phyloP scores from a whole-genome alignment of 1,284 basidiomycete genomes.

The Cryptococcus maquisensis region DNA sequence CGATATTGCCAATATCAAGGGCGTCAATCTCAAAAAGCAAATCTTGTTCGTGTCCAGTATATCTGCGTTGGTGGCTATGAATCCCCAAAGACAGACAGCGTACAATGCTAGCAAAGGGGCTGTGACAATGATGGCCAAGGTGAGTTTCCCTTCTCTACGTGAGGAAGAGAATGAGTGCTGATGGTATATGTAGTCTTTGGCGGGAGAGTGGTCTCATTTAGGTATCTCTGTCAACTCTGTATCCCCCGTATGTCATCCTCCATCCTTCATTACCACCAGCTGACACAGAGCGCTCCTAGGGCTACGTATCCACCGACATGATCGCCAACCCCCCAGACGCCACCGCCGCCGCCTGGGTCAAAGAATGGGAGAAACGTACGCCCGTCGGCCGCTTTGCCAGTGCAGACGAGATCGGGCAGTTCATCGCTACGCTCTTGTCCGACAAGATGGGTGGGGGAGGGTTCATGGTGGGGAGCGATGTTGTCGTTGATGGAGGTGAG shows the following conservation, averaged over 20 bases:
- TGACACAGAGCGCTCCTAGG: conserved; percentile 11
- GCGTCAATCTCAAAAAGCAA: conserved; percentile 36
- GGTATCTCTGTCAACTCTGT: conserved; percentile 46
- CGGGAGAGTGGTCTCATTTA: conserved; percentile 46
- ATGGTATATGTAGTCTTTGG: conserved; percentile 29
- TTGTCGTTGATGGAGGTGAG: conserved; percentile 47
- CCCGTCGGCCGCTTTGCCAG: conserved; percentile 41
- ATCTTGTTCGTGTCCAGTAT: conserved; percentile 48
- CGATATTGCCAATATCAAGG: conserved; percentile 4
- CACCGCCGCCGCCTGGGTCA: conserved; percentile 22
- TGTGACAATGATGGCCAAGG: conserved; percentile 44
- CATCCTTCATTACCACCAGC: not conserved
- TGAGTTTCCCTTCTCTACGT: conserved; percentile 6
- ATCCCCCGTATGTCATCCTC: conserved; percentile 33
- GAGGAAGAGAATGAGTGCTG: not conserved
- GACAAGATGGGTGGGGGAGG: conserved; percentile 26
- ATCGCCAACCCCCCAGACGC: conserved; percentile 34
- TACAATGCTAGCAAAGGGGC: conserved; percentile 48
- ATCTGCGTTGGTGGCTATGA: conserved; percentile 45
- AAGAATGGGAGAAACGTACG: conserved; percentile 38
- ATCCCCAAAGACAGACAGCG: conserved; percentile 43
- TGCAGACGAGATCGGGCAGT: conserved; percentile 40
- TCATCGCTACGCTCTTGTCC: conserved; percentile 35
- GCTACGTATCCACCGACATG: conserved; percentile 49
- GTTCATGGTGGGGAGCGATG: conserved; percentile 45